Conservation (phyloP, 176 grass and related monocot species). For the Elymus sibiricus region DNA sequence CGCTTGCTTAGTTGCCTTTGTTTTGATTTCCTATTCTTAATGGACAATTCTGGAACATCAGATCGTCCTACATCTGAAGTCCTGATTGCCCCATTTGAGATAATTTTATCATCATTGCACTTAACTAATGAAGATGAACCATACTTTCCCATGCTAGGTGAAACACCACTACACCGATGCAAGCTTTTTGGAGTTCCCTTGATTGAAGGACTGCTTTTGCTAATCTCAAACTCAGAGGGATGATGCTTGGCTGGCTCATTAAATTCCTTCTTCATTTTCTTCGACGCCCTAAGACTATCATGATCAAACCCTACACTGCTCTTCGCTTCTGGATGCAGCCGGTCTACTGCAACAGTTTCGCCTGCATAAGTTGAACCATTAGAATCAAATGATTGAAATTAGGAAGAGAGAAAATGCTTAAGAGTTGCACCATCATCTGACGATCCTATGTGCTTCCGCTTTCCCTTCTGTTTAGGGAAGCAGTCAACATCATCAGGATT, state of each 20-base stretch:
- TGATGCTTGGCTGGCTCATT: conserved; percentile 20
- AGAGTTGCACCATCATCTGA: conserved; percentile 43
- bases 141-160: conserved; percentile 26
- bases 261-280: conserved; percentile 51
- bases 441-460: conserved; percentile 25
- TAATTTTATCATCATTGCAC: conserved; percentile 30
- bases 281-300: conserved; percentile 41
- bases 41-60: conserved; percentile 20
- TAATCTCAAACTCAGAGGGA: conserved; percentile 29
- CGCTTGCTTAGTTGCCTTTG: conserved; percentile 19
- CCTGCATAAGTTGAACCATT: conserved; percentile 39
- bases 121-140: conserved; percentile 40
- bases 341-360: conserved; percentile 29
- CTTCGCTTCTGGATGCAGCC: conserved; percentile 38
- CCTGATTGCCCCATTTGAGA: conserved; percentile 26
- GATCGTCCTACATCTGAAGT: conserved; percentile 30
- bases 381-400: conserved; percentile 4
- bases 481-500: conserved; percentile 31
- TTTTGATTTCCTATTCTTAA: conserved; percentile 53
- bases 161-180: conserved; percentile 20
- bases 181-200: conserved; percentile 29
- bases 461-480: conserved; percentile 44
- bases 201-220: conserved; percentile 31
- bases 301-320: conserved; percentile 27
- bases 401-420: conserved; percentile 6